Conservation (phyloP, 495 filamentous ascomycete species). For the Aspergillus ostianus region DNA sequence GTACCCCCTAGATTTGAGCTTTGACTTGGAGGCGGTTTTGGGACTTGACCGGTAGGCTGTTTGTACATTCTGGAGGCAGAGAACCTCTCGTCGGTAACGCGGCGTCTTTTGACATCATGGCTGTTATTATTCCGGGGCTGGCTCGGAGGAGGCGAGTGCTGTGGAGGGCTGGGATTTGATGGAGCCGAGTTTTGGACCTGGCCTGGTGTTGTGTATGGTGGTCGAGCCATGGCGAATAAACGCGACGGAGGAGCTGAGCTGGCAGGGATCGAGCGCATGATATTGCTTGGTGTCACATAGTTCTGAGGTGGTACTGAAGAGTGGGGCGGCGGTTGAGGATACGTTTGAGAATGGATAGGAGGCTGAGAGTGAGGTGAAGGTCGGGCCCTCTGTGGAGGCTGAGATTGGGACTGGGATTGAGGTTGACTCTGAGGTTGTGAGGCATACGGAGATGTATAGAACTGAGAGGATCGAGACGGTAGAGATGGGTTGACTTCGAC, state of each 20-base stretch:
- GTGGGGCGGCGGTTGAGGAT: not conserved
- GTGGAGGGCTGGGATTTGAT: not conserved
- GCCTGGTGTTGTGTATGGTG: not conserved
- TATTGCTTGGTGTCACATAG: not conserved
- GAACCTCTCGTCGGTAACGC: not conserved
- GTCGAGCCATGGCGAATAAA: not conserved
- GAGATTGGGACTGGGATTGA: not conserved
- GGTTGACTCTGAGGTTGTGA: too few species aligned
- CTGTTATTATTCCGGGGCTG: not conserved
- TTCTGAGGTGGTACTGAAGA: not conserved
- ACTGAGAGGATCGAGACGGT: too few species aligned
- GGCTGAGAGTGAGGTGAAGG: not conserved
- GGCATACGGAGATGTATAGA: too few species aligned
- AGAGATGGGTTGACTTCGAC: too few species aligned
- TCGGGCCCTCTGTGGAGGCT: not conserved
- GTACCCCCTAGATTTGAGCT: not conserved
- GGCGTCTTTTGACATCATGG: slow-evolving; percentile 4
- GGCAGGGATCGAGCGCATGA: not conserved
- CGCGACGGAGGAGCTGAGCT: not conserved
- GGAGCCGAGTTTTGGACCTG: not conserved
- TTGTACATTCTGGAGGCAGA: not conserved
- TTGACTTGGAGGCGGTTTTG: too few species aligned
- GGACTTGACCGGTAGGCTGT: not conserved
- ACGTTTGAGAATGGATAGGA: not conserved
- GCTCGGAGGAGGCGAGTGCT: too few species aligned